A percentile compares a stretch with the other conserved stretches of the same genome.
These are phyloP conservation scores for Trichomonas gallinae DNA, from an alignment of 208 protist genomes.

Conservation along the genomic window DNA sequence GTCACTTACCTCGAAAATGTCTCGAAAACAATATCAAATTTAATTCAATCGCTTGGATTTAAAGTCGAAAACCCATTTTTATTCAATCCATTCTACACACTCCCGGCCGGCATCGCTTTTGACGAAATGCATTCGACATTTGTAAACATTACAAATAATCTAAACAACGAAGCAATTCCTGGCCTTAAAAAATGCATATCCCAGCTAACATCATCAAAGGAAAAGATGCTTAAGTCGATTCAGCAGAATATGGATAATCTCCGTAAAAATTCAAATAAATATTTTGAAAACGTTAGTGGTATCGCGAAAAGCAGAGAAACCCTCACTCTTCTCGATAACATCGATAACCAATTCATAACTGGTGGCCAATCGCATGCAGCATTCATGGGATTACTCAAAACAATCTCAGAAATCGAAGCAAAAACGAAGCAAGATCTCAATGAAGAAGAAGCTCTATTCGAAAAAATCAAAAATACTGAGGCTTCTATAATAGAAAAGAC, in stretches of 20 bases:
- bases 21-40: background rate
- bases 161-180: background rate
- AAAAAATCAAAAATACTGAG: background rate
- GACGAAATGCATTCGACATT: background rate
- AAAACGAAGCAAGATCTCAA: background rate
- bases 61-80: background rate
- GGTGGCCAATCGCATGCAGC: background rate
- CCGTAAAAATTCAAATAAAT: background rate
- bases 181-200: background rate
- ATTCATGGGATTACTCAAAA: background rate
- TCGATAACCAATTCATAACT: background rate
- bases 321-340: background rate
- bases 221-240: background rate
- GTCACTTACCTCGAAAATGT: background rate
- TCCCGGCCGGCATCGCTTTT: background rate
- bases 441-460: background rate
- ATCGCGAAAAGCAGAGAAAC: background rate
- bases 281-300: background rate
- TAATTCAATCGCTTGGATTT: background rate
- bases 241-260: background rate
- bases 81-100: background rate
- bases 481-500: background rate
- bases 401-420: background rate
- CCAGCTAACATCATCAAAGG: background rate
- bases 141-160: background rate